These are phyloP conservation scores for Auxenochlorella pyrenoidosa DNA, from an alignment of 139 green algal genomes.

Conservation along the genomic window DNA sequence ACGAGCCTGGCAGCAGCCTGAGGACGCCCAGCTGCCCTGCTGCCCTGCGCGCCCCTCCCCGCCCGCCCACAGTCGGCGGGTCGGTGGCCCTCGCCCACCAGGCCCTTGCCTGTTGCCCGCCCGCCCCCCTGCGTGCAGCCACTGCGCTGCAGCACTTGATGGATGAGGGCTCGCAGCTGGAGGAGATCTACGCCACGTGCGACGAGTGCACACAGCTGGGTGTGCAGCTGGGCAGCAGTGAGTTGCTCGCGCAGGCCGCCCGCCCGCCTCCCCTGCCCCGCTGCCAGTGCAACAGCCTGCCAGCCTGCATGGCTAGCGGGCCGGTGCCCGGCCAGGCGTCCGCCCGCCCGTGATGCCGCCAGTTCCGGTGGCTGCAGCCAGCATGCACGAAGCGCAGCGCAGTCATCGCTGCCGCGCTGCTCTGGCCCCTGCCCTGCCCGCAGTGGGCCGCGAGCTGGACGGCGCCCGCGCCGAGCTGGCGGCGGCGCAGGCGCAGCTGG, in stretches of 20 bases:
- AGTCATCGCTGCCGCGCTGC: not conserved
- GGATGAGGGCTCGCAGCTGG: conserved; percentile 58
- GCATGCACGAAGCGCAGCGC: not conserved
- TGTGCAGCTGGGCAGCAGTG: not conserved
- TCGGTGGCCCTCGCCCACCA: no score
- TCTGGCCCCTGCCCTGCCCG: not conserved
- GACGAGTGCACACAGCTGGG: conserved; percentile 47
- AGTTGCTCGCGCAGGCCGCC: not conserved
- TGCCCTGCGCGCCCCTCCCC: not conserved
- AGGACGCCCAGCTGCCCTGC: no score
- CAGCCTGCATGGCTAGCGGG: no score
- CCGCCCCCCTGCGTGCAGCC: conserved; percentile 31
- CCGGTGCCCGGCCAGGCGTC: no score
- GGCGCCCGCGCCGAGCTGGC: conserved; percentile 31
- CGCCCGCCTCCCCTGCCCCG: not conserved
- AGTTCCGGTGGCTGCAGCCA: not conserved
- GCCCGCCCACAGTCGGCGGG: no score
- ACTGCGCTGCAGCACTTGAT: conserved; percentile 68
- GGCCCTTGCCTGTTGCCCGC: no score
- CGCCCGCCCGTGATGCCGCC: no score
- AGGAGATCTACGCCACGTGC: conserved; percentile 70
- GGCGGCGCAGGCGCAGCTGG: conserved; percentile 16
- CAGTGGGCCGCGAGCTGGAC: conserved; percentile 10
- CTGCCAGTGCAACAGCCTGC: not conserved
- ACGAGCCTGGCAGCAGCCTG: no score